Evolutionary conservation across 371 early-diverging fungal species (phyloP).

Genomic region (Mucor saturninus): DNA sequence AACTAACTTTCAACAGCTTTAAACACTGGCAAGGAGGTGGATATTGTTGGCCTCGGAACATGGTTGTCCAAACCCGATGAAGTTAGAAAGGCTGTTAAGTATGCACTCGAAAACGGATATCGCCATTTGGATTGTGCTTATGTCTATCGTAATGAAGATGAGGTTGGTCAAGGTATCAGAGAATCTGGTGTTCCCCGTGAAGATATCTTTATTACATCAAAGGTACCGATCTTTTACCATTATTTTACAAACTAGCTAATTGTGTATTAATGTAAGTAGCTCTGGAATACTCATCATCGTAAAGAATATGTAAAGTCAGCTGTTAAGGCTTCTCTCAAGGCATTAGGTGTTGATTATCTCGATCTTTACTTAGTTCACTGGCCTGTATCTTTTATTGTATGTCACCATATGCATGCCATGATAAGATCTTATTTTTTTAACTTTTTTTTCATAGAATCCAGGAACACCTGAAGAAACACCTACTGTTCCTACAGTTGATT

Average conservation of each 20-base stretch:
- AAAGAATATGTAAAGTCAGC: slow-evolving; percentile 72
- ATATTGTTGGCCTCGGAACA: slow-evolving; percentile 61
- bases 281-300: slow-evolving; percentile 86
- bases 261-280: slow-evolving; percentile 24
- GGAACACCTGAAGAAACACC: slow-evolving; percentile 43
- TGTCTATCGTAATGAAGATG: slow-evolving; percentile 82
- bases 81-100: slow-evolving; percentile 63
- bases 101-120: slow-evolving; percentile 66
- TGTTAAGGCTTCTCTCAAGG: slow-evolving; percentile 67
- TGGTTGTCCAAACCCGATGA: slow-evolving; percentile 64
- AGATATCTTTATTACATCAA: slow-evolving; percentile 86
- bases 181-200: slow-evolving; percentile 65
- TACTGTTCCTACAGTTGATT: slow-evolving; percentile 35
- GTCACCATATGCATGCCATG: slow-evolving; percentile 4
- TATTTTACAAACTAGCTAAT: background rate
- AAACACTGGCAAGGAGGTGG: slow-evolving; percentile 60
- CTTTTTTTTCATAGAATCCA: slow-evolving; percentile 30
- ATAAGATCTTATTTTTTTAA: background rate
- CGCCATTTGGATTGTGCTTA: slow-evolving; percentile 81
- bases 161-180: slow-evolving; percentile 78
- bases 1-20: slow-evolving; percentile 34
- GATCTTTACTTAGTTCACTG: slow-evolving; percentile 93
- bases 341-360: slow-evolving; percentile 82
- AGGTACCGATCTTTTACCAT: slow-evolving; percentile 36
- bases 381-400: slow-evolving; percentile 47